These are phyloP conservation scores for Phascolomyces articulosus DNA, from an alignment of 371 early-diverging fungal genomes.

Conservation along the genomic window DNA sequence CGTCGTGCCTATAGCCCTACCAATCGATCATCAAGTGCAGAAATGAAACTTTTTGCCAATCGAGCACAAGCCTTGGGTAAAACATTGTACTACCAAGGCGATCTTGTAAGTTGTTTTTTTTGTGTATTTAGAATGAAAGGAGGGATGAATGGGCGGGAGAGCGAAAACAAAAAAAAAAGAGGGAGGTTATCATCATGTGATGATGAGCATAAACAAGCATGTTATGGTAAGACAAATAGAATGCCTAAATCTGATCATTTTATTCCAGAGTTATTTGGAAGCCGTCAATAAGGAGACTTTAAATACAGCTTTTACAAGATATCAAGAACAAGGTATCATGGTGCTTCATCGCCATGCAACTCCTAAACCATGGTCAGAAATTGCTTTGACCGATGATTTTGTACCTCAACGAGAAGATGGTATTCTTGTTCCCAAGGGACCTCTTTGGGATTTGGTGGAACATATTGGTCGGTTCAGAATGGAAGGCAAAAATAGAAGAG, in stretches of 20 bases:
- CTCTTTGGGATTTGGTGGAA: conserved; percentile 84
- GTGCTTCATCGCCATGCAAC: conserved; percentile 47
- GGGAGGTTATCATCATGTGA: no score
- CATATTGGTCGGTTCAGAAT: conserved; percentile 26
- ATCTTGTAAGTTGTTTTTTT: conserved; percentile 15
- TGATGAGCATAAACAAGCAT: no score
- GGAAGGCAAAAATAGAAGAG: conserved; percentile 67
- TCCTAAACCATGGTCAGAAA: conserved; percentile 52
- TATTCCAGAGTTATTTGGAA: conserved; percentile 67
- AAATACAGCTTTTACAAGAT: conserved; percentile 73
- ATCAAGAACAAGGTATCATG: conserved; percentile 74
- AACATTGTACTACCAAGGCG: conserved; percentile 46
- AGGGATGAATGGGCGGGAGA: no score
- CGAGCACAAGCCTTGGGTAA: conserved; percentile 80
- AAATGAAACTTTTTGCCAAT: conserved; percentile 69
- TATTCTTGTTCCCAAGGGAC: conserved; percentile 58
- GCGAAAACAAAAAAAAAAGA: no score
- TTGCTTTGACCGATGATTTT: conserved; percentile 59
- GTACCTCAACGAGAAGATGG: conserved; percentile 61
- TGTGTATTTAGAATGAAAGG: background rate
- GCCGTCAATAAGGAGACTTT: conserved; percentile 87
- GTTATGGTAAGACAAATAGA: conserved; percentile 14
- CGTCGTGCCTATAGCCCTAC: conserved; percentile 12
- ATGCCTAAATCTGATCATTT: conserved; percentile 13
- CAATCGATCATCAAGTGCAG: conserved; percentile 61